phyloP scores from a whole-genome alignment of 2,329 filamentous ascomycete species.

The Metarhizium humberi region DNA sequence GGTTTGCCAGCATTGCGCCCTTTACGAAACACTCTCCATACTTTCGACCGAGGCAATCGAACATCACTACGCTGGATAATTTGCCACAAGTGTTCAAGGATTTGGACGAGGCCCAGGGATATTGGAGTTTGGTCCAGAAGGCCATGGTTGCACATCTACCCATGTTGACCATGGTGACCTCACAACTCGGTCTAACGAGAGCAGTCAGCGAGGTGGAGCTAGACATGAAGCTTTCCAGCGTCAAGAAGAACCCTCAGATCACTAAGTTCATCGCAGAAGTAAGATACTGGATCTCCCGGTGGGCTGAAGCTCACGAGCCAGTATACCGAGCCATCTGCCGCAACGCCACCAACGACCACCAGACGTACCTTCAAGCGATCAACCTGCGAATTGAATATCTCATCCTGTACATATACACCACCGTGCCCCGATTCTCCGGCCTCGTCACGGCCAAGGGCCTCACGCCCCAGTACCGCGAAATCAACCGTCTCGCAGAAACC shows the following conservation, averaged over 20 bases:
- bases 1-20: conserved; percentile 23
- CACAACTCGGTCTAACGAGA: conserved; percentile 20
- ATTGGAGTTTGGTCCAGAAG: conserved; percentile 28
- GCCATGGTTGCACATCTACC: conserved; percentile 28
- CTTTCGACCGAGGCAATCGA: conserved; percentile 21
- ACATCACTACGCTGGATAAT: conserved; percentile 20
- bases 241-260: conserved; percentile 20
- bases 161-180: conserved; percentile 21
- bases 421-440: conserved; percentile 27
- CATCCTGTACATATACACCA: conserved; percentile 29
- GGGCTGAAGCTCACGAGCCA: conserved; percentile 28
- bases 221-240: conserved; percentile 19
- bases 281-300: conserved; percentile 29
- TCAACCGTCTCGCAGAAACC: conserved; percentile 27
- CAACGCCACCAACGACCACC: conserved; percentile 13
- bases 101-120: conserved; percentile 25
- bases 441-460: conserved; percentile 25
- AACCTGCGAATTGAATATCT: conserved; percentile 33
- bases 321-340: conserved; percentile 19
- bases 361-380: conserved; percentile 25
- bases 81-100: conserved; percentile 22
- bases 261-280: conserved; percentile 25
- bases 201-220: conserved; percentile 17
- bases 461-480: conserved; percentile 33
- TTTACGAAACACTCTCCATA: conserved; percentile 29